Evolutionary conservation across 495 filamentous ascomycete genomes (phyloP), one percentile per base, ranked within the genome.

Genomic region (Endocarpon pusillum): DNA sequence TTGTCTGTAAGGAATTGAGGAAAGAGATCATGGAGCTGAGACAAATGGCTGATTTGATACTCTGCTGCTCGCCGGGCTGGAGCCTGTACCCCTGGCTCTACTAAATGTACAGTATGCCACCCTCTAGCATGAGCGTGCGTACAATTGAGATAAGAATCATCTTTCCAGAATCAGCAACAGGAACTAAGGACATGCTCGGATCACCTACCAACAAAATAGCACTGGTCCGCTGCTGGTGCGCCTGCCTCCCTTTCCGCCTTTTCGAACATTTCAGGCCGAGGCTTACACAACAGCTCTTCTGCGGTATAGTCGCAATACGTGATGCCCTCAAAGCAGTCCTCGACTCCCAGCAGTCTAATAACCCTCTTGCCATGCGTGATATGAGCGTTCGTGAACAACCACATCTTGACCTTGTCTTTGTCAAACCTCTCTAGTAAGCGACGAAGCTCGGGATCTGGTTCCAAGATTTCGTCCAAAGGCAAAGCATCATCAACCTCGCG

Each of bases 351-450:
- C 19, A 99, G 51, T 41, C 64, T 71, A 11, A 96, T 68, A 5
- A 99, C 89, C 14, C 85, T 57, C 41, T 67, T 72, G 4, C 69
- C 91, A 46, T 99, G 91, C 27, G 62, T 96, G 42, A 92, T 56
- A 47, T 94, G 92, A 24, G 91, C 91, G 47, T 99, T 99, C 0
- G 91, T 99, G 38, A 99, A 73, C 2, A 99, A 68, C 91, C 91
- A 96, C 14, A 81, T 57, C 48, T 75, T 80, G 42, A 93, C 80
- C 46, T 89, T 93, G 32, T 36, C 62, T 32, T 44, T 69, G 54
- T 93, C 81, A 36, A 96, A 68, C 39, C 84, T 78, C 48, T 69
- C 58, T 18, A 99, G 70, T 32, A 99, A 51, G 45, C 67, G 58
- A 29, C 82, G 75, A 33, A 99, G 64, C 34, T 71, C 59, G 1